Conservation (phyloP, 148 eudicot genomes). For the Arctostaphylos glauca region DNA sequence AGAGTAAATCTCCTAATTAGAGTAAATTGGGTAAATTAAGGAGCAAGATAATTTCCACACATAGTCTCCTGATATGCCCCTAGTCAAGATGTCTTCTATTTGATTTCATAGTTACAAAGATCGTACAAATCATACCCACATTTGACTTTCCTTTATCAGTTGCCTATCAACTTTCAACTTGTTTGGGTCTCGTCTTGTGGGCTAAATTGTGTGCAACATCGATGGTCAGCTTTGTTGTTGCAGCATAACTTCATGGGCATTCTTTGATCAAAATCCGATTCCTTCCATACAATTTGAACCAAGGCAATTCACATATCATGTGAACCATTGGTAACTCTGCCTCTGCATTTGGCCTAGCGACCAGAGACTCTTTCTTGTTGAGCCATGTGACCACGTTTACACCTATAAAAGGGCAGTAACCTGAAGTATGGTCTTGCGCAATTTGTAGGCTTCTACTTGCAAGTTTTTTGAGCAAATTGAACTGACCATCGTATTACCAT, state of each 20-base stretch:
- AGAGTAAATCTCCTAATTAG: too few species aligned
- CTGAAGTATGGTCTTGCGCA: not conserved
- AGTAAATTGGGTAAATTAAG: too few species aligned
- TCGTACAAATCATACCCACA: not conserved
- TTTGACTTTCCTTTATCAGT: not conserved
- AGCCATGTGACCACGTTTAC: not conserved
- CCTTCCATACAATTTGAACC: not conserved
- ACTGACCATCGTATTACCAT: too few species aligned
- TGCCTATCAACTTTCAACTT: not conserved
- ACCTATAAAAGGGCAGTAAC: not conserved
- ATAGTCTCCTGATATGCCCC: not conserved
- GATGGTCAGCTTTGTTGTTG: not conserved
- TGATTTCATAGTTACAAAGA: not conserved
- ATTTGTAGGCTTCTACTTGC: not conserved
- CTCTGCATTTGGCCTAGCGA: not conserved
- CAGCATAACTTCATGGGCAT: not conserved
- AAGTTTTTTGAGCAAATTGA: too few species aligned
- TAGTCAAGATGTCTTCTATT: not conserved
- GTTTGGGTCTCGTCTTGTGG: not conserved
- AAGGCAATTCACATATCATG: not conserved
- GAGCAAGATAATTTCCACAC: too few species aligned
- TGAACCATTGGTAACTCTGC: not conserved
- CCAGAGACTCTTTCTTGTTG: not conserved
- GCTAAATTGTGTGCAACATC: not conserved
- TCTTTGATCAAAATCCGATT: not conserved